Conservation (phyloP, 2,329 filamentous ascomycete species). For the Botrytis porri region DNA sequence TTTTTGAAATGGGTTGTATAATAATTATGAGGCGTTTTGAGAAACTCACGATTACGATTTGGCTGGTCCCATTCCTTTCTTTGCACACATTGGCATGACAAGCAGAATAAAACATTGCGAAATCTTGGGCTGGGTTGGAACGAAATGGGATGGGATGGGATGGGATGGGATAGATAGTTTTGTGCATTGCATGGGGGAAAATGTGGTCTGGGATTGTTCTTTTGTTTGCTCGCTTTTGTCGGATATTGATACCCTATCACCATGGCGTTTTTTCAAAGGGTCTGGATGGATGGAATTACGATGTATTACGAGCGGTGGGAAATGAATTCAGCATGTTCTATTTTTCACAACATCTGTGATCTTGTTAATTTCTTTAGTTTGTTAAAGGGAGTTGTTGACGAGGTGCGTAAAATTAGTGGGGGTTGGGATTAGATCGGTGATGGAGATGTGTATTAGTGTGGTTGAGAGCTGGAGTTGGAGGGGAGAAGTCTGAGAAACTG, state of each 20-base stretch:
- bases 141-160: background rate
- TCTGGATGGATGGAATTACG: background rate
- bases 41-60: background rate
- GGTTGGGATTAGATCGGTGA: too few relatives aligned
- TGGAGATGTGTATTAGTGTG: background rate
- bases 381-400: background rate
- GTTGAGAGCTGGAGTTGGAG: background rate
- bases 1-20: background rate
- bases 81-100: slow-evolving; percentile 1
- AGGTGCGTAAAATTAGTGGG: background rate
- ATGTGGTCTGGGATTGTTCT: background rate
- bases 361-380: background rate
- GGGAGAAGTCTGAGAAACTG: too few relatives aligned
- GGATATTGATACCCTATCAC: background rate
- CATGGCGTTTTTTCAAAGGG: background rate
- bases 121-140: background rate
- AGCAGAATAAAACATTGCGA: background rate
- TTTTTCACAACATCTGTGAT: background rate
- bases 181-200: background rate
- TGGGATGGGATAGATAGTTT: background rate
- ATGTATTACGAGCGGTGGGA: background rate
- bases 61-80: background rate
- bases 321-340: background rate
- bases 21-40: slow-evolving; percentile 4
- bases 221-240: background rate